Evolutionary conservation across 768 basidiomycete genomes (phyloP).

Genomic region (Kwoniella europaea): DNA sequence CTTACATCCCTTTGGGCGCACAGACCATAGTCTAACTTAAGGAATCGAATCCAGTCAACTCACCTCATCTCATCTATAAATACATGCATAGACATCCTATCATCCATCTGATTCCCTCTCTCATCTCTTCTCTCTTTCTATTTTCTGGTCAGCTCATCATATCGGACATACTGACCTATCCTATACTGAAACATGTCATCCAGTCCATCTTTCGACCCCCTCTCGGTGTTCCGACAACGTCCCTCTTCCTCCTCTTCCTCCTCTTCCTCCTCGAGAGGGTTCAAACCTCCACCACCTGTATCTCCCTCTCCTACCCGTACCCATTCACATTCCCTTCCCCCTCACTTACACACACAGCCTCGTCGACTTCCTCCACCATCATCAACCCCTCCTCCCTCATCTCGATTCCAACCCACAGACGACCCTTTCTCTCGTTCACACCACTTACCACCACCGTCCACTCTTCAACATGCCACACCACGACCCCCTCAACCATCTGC

Average conservation of each 20-base stretch:
- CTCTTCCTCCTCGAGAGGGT: not conserved
- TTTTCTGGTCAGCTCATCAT: not conserved
- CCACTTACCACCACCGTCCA: not conserved
- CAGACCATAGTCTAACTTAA: not conserved
- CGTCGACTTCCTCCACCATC: not conserved
- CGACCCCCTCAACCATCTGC: not conserved
- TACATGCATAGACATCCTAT: not conserved
- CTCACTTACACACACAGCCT: not conserved
- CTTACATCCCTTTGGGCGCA: not conserved
- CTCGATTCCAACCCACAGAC: not conserved
- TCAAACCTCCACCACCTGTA: not conserved
- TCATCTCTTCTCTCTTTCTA: not conserved
- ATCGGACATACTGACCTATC: not conserved
- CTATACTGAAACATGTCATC: not conserved
- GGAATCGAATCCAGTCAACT: not conserved
- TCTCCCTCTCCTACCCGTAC: not conserved
- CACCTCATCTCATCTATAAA: not conserved
- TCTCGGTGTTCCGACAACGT: not conserved
- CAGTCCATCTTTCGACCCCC: not conserved
- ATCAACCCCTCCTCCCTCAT: not conserved
- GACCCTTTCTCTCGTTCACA: constrained; percentile 6
- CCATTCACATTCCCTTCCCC: not conserved
- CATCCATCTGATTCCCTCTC: not conserved
- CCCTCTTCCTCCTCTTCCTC: not conserved
- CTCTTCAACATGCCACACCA: not conserved